Conservation (phyloP, 768 basidiomycete genomes). For the Boletus vinaceobasis region DNA sequence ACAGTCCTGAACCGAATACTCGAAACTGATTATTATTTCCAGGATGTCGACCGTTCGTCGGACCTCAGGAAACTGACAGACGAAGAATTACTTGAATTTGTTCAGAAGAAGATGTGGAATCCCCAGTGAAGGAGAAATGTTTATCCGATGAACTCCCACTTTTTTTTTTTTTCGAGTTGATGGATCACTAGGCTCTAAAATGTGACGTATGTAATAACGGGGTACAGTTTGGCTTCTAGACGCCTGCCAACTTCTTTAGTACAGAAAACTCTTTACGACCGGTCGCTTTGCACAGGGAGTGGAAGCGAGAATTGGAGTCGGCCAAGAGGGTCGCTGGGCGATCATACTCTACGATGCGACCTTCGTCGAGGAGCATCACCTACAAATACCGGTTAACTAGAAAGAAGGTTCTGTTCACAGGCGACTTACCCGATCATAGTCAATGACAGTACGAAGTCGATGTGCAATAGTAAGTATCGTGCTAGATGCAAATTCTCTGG, state of each 20-base stretch:
- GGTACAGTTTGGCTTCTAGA: not conserved
- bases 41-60: conserved; percentile 54
- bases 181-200: not conserved
- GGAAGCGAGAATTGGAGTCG: conserved; percentile 57
- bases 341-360: conserved; percentile 76
- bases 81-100: conserved; percentile 47
- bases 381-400: conserved; percentile 24
- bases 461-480: conserved; percentile 85
- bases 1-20: conserved; percentile 19
- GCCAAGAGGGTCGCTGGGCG: conserved; percentile 55
- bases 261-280: conserved; percentile 68
- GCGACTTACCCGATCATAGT: conserved; percentile 70
- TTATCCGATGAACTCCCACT: not conserved
- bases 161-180: not conserved
- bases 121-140: conserved; percentile 35
- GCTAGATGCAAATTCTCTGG: conserved; percentile 72
- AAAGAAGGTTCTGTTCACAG: conserved; percentile 2
- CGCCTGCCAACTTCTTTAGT: conserved; percentile 63
- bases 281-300: conserved; percentile 68
- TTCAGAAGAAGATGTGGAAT: conserved; percentile 71
- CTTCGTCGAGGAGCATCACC: conserved; percentile 79
- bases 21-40: conserved; percentile 3
- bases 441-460: conserved; percentile 73
- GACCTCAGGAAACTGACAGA: conserved; percentile 59
- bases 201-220: conserved; percentile 6